Base-by-base conservation (phyloP, 495 filamentous ascomycete genomes). In the Talaromyces stipitatus region DNA sequence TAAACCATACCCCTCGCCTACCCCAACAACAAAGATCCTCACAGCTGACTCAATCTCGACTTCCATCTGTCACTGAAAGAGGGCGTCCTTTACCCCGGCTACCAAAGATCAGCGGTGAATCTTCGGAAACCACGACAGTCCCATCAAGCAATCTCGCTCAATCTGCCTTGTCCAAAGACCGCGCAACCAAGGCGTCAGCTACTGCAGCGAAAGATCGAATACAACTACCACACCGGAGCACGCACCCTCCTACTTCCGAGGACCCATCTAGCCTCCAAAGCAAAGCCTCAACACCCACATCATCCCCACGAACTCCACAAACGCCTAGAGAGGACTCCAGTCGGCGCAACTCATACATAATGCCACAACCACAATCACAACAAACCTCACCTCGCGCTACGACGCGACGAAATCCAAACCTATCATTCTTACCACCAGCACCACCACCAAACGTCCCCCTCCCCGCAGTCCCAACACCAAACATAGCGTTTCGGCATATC, bases 331-430 rank as follows among this genome's bases (percentile, higher is more conserved):
- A 51, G 20, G 48, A 30, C 10, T 51, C 27, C n/a, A 51, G 48
- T 26, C 48, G 48, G 1, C 48, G 48, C 48, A 46, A 38, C 20
- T 56, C 27, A 11, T 16, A 26, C 14, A 30, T 56, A 16, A 29
- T 11, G n/a, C 22, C 22, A 3, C 52, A 52, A 52, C 16, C 51
- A 3, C 51, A 38, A 24, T 54, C 32, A 7, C 54, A 55, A 54
- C 56, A 58, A 23, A 41, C 33, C 2, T 58, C 56, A 6, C 56
- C 56, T 20, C 56, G 56, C 23, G 14, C 32, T n/a, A n/a, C n/a
- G n/a, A n/a, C n/a, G 29, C 50, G 48, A 14, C 50, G 56, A 16
- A 58, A 36, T 12, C 56, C 27, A 11, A 58, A 53, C 18, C 46
- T 58, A 4, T 52, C 56, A 10, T 12, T 51, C 16, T 16, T 36